Evolutionary conservation across 192 early-diverging fungal genomes (phyloP), one percentile per base, ranked within the genome.

Genomic region (Gonapodya prolifera): DNA sequence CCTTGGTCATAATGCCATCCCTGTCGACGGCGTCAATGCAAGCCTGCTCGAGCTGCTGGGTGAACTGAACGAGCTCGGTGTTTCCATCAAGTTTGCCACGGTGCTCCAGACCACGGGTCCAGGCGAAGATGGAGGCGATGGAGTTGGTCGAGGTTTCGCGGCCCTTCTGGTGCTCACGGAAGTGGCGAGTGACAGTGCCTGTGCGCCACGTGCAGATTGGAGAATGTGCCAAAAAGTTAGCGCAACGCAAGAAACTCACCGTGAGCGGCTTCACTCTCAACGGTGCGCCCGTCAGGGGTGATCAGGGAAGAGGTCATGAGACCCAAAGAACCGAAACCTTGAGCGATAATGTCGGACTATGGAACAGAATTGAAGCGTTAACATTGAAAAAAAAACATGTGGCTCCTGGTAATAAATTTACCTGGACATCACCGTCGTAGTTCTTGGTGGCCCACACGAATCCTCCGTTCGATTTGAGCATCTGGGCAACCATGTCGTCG

Each of bases 401-500:
- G 13, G 45, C 45, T 8, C 45, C 13, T 16, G 13, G 13, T 8
- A 69, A n/a, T 8, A 8, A 69, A 69, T n/a, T 16, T n/a, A 69
- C 45, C 45, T 69, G 45, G 13, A 69, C 45, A 69, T 78, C 78
- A 23, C 75, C 82, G 79, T 96, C 92, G 85, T 95, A 96, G 89
- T 98, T 98, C 84, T 96, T 96, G 84, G 89, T 90, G 13, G 96
- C 95, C 89, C 94, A 94, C 23, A 98, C 91, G 73, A 96, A 96
- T 33, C 93, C 94, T 70, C 97, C 97, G 35, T 91, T 83, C 69
- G 95, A 95, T 86, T 99, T 99, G 79, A 99, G 85, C 73, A 92
- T 92, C 86, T 99, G 96, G 1, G 97, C 97, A 83, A 96, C 95
- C 96, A 97, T 97, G 82, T 98, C 97, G 85, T 98, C 97, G 80